Evolutionary conservation across 78 protist genomes (phyloP).

Genomic region (Chrysochromulina tobinii): DNA sequence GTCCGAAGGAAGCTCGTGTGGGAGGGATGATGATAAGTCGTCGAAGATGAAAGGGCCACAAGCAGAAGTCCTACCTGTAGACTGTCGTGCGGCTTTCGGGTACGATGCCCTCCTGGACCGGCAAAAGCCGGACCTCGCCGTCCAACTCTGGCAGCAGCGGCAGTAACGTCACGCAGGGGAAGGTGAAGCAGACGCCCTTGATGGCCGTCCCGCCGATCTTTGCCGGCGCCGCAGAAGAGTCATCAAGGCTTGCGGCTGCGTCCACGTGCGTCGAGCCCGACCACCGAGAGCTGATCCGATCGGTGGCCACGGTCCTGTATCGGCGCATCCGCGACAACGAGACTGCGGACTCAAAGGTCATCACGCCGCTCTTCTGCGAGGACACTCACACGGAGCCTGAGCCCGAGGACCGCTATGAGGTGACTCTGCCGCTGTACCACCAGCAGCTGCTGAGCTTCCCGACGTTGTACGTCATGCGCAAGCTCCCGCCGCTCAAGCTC

Average conservation of each 20-base stretch:
- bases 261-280: constrained; percentile 8
- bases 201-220: no score
- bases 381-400: constrained; percentile 1
- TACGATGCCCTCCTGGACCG: no score
- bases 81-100: no score
- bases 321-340: constrained; percentile 4
- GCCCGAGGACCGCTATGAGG: neutral
- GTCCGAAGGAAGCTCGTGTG: no score
- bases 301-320: neutral
- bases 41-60: no score
- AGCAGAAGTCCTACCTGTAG: no score
- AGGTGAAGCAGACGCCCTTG: no score
- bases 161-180: no score
- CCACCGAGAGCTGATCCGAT: neutral
- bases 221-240: no score
- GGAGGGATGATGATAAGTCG: no score
- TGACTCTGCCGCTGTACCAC: neutral
- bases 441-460: neutral
- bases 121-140: no score
- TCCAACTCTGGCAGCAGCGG: no score
- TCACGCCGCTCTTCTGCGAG: neutral
- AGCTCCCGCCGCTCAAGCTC: neutral
- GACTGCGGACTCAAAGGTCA: neutral
- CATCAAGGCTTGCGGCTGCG: neutral
- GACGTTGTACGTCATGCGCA: neutral